Evolutionary conservation across 2,329 filamentous ascomycete genomes (phyloP).

Genomic region (Fusarium globosum): DNA sequence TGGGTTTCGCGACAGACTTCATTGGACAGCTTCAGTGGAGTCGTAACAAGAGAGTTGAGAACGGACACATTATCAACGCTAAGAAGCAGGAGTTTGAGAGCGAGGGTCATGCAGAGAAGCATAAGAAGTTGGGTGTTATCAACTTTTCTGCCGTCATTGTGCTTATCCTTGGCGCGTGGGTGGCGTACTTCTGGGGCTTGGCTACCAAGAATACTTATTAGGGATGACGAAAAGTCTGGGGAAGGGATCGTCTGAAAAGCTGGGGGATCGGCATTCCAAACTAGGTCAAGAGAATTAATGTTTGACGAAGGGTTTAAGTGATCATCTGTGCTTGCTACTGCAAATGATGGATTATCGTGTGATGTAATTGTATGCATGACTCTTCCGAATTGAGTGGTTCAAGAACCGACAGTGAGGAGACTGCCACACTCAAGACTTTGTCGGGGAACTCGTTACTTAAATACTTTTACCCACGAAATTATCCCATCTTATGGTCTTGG

Average conservation of each 20-base stretch:
- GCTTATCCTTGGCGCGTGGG: conserved; percentile 63
- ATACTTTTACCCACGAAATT: neutral
- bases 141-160: conserved; percentile 58
- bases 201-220: conserved; percentile 58
- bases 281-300: neutral
- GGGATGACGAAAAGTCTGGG: neutral
- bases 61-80: conserved; percentile 57
- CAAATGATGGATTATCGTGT: neutral
- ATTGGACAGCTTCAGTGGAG: conserved; percentile 68
- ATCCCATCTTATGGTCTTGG: too few relatives aligned
- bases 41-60: conserved; percentile 61
- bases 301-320: too few relatives aligned
- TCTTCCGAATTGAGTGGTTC: too few relatives aligned
- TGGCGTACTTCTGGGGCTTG: conserved; percentile 70
- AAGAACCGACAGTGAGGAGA: neutral
- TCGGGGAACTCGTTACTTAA: neutral
- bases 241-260: neutral
- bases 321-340: neutral
- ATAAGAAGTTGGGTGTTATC: conserved; percentile 53
- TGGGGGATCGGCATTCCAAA: neutral
- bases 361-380: neutral
- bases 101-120: conserved; percentile 50
- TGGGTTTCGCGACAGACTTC: conserved; percentile 54
- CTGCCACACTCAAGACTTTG: neutral
- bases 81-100: conserved; percentile 55